These are phyloP conservation scores for Kwoniella sp. DNA, from an alignment of 768 basidiomycete species.

Conservation along the genomic window DNA sequence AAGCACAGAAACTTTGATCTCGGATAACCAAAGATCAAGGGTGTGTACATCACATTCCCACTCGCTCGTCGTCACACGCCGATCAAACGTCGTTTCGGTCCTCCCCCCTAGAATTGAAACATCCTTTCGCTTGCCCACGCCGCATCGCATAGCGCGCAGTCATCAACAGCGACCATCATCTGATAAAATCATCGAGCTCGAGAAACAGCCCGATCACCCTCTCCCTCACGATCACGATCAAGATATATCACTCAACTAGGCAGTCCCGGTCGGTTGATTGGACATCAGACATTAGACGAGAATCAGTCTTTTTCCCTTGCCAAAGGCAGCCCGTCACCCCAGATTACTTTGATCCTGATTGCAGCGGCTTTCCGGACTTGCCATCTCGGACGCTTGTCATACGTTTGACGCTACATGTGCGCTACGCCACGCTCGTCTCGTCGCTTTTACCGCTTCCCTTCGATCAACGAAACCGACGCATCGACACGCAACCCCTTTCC, in stretches of 20 bases:
- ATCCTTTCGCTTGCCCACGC: not conserved
- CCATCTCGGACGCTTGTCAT: not conserved
- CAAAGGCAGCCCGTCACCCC: conserved; percentile 1
- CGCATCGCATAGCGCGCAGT: too few relatives aligned
- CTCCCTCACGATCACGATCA: too few relatives aligned
- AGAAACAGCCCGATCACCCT: too few relatives aligned
- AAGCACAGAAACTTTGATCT: not conserved
- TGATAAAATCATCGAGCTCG: too few relatives aligned
- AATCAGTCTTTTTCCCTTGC: not conserved
- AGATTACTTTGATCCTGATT: not conserved
- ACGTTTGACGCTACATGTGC: not conserved
- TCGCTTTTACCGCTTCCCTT: too few relatives aligned
- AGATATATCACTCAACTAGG: not conserved
- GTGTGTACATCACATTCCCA: not conserved
- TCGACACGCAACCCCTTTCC: too few relatives aligned
- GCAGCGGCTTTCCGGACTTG: not conserved
- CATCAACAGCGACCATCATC: too few relatives aligned
- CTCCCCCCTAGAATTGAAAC: not conserved
- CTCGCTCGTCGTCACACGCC: not conserved
- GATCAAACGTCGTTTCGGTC: not conserved
- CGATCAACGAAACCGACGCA: too few relatives aligned
- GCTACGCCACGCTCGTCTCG: not conserved
- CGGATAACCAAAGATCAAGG: not conserved
- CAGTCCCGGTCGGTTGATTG: not conserved
- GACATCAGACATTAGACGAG: too few relatives aligned